Evolutionary conservation across 495 filamentous ascomycete genomes (phyloP).

Genomic region (Xylaria acuta): DNA sequence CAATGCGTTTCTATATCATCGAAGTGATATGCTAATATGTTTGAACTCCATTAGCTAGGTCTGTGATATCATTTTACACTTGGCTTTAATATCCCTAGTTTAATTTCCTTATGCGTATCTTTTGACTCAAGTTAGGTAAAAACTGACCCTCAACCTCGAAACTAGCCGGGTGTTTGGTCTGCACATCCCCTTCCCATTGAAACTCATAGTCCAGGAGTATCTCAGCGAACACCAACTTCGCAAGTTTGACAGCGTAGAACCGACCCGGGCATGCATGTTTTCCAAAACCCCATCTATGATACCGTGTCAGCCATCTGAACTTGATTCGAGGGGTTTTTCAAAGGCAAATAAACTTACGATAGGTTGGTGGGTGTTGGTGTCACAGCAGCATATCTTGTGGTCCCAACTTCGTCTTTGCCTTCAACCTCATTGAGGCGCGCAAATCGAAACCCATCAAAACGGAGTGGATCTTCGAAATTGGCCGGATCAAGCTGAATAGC

Average conservation of each 20-base stretch:
- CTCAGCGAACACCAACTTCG: conserved; percentile 48
- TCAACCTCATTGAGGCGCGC: background rate
- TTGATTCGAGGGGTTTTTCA: background rate
- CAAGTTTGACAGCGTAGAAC: conserved; percentile 52
- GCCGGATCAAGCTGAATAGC: background rate
- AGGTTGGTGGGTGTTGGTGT: background rate
- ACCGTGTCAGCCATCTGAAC: background rate
- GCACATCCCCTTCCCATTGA: conserved; percentile 16
- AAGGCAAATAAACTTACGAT: background rate
- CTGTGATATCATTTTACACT: background rate
- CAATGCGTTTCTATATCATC: background rate
- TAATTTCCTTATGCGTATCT: background rate
- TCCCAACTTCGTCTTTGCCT: background rate
- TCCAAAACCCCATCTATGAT: conserved; percentile 51
- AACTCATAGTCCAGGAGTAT: conserved; percentile 53
- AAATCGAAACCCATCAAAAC: background rate
- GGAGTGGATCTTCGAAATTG: background rate
- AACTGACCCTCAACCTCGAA: conserved; percentile 8
- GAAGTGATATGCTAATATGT: background rate
- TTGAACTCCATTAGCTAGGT: no score
- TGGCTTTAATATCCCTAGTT: background rate
- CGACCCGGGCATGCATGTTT: conserved; percentile 56
- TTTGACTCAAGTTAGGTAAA: background rate
- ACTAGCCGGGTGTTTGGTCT: background rate
- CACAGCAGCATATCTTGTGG: background rate